A percentile compares a stretch with the other conserved stretches of the same genome.
These are phyloP conservation scores for Aciculoconidium aculeatum DNA, from an alignment of 805 yeast species.

Conservation along the genomic window DNA sequence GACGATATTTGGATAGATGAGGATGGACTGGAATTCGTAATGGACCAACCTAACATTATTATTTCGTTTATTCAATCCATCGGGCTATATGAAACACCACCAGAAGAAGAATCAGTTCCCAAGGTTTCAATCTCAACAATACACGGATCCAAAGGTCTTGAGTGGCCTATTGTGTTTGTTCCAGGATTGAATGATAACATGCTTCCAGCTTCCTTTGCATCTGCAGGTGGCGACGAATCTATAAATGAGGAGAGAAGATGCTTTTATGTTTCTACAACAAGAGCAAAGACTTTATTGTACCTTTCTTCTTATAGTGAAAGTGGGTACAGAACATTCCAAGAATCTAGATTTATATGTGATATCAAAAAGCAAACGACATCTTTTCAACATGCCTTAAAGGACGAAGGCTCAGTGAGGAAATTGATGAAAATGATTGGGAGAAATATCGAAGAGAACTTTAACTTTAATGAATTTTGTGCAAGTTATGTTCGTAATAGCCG, in stretches of 20 bases:
- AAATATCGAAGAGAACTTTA: slow-evolving; percentile 5
- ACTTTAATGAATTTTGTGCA: slow-evolving; percentile 10
- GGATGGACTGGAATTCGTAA: no score
- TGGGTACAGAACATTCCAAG: slow-evolving; percentile 14
- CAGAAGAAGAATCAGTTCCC: slow-evolving; percentile 12
- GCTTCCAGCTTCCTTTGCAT: slow-evolving; percentile 54
- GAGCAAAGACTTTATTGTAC: slow-evolving; percentile 62
- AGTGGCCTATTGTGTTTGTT: slow-evolving; percentile 89
- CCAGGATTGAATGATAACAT: slow-evolving; percentile 65
- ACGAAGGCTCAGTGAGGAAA: slow-evolving; percentile 9
- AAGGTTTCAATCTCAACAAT: slow-evolving; percentile 62
- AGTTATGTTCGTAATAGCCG: no score
- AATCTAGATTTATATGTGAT: slow-evolving; percentile 24
- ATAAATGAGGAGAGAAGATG: slow-evolving; percentile 77
- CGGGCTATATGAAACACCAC: slow-evolving; percentile 28
- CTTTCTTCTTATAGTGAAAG: slow-evolving; percentile 29
- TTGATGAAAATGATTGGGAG: slow-evolving; percentile 15
- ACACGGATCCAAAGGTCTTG: slow-evolving; percentile 90
- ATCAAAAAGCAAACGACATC: slow-evolving; percentile 7
- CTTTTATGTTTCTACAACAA: slow-evolving; percentile 81
- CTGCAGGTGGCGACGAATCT: slow-evolving; percentile 17
- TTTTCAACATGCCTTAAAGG: slow-evolving; percentile 15
- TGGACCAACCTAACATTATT: slow-evolving; percentile 15
- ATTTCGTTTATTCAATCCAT: slow-evolving; percentile 26
- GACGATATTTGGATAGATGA: no score